phyloP scores from a whole-genome alignment of 2,329 filamentous ascomycete genomes.

The Dothideomycetidae sp. region DNA sequence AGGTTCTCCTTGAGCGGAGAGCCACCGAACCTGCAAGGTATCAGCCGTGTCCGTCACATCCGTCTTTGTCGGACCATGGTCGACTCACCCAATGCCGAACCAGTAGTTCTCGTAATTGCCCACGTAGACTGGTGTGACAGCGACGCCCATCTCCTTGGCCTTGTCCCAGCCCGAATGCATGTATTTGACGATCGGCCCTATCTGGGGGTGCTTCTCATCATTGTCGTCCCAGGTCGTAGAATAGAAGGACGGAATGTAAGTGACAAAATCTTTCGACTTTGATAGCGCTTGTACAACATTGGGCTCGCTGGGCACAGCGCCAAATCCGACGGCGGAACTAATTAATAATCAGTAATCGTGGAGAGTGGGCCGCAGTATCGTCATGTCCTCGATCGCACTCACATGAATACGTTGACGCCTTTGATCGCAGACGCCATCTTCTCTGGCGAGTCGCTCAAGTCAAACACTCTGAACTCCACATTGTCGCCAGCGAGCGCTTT shows the following conservation, averaged over 20 bases:
- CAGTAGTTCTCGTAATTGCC: background rate
- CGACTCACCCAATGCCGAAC: background rate
- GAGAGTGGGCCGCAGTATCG: no score
- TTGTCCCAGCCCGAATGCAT: background rate
- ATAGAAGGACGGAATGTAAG: slow-evolving; percentile 6
- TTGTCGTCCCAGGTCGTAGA: slow-evolving; percentile 7
- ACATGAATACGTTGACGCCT: background rate
- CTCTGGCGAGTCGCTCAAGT: no score
- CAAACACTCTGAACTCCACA: no score
- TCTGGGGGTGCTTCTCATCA: background rate
- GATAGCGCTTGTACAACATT: slow-evolving; percentile 5
- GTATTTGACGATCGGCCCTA: background rate
- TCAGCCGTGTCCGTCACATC: no score
- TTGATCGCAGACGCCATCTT: background rate
- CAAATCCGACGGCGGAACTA: slow-evolving; percentile 7
- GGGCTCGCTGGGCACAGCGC: slow-evolving; percentile 3
- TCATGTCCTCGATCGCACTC: no score
- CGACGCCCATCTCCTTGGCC: background rate
- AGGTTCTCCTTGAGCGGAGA: slow-evolving; percentile 5
- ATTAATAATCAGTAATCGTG: background rate
- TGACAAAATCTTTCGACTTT: slow-evolving; percentile 7
- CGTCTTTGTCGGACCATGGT: no score
- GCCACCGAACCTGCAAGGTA: slow-evolving; percentile 9
- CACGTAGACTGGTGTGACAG: background rate
- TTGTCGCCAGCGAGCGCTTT: no score